Evolutionary conservation across 2,329 filamentous ascomycete genomes (phyloP).

Genomic region (Scortechinia acanthostroma): DNA sequence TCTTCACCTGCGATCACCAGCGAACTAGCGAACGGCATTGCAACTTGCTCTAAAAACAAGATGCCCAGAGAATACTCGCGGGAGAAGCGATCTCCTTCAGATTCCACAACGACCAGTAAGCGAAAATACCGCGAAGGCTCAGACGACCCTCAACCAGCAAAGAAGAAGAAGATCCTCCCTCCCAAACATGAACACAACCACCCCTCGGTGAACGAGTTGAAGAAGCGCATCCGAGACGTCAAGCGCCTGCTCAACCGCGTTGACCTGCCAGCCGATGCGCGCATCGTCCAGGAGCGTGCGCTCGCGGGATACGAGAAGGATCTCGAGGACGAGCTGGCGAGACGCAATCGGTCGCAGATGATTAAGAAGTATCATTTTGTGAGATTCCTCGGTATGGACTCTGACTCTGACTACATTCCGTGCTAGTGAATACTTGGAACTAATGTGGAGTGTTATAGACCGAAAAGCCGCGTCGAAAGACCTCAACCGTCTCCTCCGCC

Average conservation of each 20-base stretch:
- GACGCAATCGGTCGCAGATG: constrained; percentile 41
- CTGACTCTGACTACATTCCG: neutral
- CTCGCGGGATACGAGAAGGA: constrained; percentile 46
- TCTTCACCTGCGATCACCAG: too few species aligned
- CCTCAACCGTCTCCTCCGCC: constrained; percentile 19
- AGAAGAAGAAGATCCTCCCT: constrained; percentile 11
- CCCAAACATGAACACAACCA: constrained; percentile 11
- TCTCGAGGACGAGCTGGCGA: constrained; percentile 34
- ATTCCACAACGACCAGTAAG: constrained; percentile 13
- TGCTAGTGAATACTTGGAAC: neutral
- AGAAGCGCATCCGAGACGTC: constrained; percentile 45
- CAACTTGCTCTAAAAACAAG: too few species aligned
- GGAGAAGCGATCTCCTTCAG: constrained; percentile 9
- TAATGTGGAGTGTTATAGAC: constrained; percentile 16
- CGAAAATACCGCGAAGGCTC: constrained; percentile 16
- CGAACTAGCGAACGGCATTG: too few species aligned
- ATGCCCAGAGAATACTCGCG: too few species aligned
- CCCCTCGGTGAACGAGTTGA: constrained; percentile 37
- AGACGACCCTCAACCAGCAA: constrained; percentile 13
- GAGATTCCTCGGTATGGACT: constrained; percentile 50
- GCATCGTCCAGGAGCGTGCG: constrained; percentile 51
- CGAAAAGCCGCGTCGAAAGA: constrained; percentile 29
- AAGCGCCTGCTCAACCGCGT: constrained; percentile 38
- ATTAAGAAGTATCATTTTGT: constrained; percentile 59
- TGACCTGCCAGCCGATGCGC: constrained; percentile 41